Evolutionary conservation across 2,329 filamentous ascomycete genomes (phyloP).

Genomic region (Capronia americana): DNA sequence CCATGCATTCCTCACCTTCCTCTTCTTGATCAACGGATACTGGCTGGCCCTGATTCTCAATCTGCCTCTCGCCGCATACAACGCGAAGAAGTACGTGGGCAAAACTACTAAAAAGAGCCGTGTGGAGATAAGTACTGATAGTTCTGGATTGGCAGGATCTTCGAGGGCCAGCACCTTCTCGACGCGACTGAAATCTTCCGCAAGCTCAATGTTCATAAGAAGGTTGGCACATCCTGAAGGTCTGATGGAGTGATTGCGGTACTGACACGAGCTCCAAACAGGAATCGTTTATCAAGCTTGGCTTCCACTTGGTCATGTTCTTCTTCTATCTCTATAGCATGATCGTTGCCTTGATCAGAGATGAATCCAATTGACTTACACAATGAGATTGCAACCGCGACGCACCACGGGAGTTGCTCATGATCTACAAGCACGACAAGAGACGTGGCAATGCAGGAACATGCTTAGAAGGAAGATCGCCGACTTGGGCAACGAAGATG

Average conservation of each 20-base stretch:
- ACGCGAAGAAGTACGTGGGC: constrained; percentile 88
- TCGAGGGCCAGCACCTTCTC: constrained; percentile 94
- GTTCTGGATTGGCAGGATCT: constrained; percentile 67
- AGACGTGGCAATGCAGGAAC: background rate
- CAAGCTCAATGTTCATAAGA: constrained; percentile 98
- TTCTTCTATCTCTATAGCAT: constrained; percentile 99
- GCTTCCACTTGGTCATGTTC: constrained; percentile 99
- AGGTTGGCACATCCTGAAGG: constrained; percentile 62
- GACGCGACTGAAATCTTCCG: constrained; percentile 99
- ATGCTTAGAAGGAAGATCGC: constrained; percentile 5
- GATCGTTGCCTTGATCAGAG: constrained; percentile 95
- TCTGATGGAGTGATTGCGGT: background rate
- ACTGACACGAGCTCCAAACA: constrained; percentile 47
- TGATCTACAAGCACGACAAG: constrained; percentile 11
- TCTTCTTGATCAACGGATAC: constrained; percentile 99
- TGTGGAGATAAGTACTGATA: constrained; percentile 21
- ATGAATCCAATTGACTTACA: constrained; percentile 78
- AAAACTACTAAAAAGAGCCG: background rate
- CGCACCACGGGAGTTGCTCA: constrained; percentile 44
- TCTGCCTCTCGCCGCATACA: constrained; percentile 88
- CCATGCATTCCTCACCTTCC: constrained; percentile 90
- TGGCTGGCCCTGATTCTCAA: constrained; percentile 94
- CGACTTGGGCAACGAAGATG: background rate
- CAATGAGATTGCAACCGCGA: constrained; percentile 47
- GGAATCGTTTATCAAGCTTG: constrained; percentile 99